Percentiles rank a stretch among this genome's conserved stretches.
These are phyloP conservation scores for Plasmodium malariae DNA, from an alignment of 169 alveolate species.

Conservation along the genomic window DNA sequence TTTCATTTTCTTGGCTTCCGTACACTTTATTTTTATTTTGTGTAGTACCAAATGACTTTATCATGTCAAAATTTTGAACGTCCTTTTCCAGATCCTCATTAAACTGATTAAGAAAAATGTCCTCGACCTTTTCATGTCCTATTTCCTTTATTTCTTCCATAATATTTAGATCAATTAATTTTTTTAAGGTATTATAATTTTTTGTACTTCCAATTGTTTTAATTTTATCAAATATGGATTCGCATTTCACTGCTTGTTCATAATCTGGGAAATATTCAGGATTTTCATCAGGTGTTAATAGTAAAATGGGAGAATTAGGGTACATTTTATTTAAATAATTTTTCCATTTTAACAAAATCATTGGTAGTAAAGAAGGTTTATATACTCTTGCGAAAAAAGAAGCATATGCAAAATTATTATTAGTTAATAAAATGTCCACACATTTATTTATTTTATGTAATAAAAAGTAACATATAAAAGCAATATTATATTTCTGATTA, in stretches of 20 bases:
- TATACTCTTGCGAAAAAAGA: slow-evolving; percentile 81
- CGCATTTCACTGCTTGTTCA: slow-evolving; percentile 70
- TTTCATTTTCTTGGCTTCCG: background rate
- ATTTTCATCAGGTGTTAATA: slow-evolving; percentile 66
- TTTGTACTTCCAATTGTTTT: slow-evolving; percentile 49
- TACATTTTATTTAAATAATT: slow-evolving; percentile 55
- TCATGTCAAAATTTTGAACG: slow-evolving; percentile 33
- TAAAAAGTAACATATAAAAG: slow-evolving; percentile 83
- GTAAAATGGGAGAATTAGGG: slow-evolving; percentile 8
- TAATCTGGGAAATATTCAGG: slow-evolving; percentile 74
- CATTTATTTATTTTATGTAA: slow-evolving; percentile 82
- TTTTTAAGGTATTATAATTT: slow-evolving; percentile 72
- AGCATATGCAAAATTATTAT: slow-evolving; percentile 82
- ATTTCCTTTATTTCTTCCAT: slow-evolving; percentile 73
- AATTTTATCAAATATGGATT: slow-evolving; percentile 52
- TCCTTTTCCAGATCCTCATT: slow-evolving; percentile 69
- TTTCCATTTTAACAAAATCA: slow-evolving; percentile 78
- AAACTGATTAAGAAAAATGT: slow-evolving; percentile 64
- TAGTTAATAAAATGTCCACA: slow-evolving; percentile 77
- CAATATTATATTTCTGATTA: slow-evolving; percentile 77
- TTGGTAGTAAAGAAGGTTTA: slow-evolving; percentile 80
- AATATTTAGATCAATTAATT: slow-evolving; percentile 61
- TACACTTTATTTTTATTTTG: background rate
- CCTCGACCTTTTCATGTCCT: slow-evolving; percentile 66
- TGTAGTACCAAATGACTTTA: background rate